Evolutionary conservation across 1,284 basidiomycete species (phyloP).

Genomic region (Phylloporus sp.): DNA sequence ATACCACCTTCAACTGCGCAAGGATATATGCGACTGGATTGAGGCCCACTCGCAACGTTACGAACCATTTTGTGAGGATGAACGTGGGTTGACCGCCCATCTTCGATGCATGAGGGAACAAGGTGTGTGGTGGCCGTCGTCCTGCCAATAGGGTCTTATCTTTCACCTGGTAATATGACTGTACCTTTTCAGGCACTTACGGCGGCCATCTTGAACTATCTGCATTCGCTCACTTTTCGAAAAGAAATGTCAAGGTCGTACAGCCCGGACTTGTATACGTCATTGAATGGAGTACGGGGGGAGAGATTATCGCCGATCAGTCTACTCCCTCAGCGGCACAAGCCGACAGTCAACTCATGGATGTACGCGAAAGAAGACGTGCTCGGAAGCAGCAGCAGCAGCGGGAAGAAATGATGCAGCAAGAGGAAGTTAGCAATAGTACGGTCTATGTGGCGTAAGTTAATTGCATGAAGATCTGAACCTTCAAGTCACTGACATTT

Average conservation of each 20-base stretch:
- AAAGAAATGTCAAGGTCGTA: constrained; percentile 85
- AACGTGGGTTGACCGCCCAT: constrained; percentile 74
- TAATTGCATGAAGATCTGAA: constrained; percentile 16
- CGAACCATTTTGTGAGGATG: constrained; percentile 89
- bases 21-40: constrained; percentile 85
- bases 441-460: constrained; percentile 84
- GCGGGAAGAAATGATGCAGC: constrained; percentile 34
- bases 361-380: constrained; percentile 38
- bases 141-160: constrained; percentile 5
- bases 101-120: constrained; percentile 76
- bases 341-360: constrained; percentile 30
- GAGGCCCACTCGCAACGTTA: constrained; percentile 72
- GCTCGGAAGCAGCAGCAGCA: constrained; percentile 36
- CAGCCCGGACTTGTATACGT: constrained; percentile 88
- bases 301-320: constrained; percentile 39
- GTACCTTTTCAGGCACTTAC: constrained; percentile 68
- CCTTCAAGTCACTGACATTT: constrained; percentile 8
- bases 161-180: constrained; percentile 13
- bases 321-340: constrained; percentile 31
- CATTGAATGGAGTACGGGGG: constrained; percentile 72
- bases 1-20: constrained; percentile 70
- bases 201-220: constrained; percentile 91
- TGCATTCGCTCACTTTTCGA: constrained; percentile 83
- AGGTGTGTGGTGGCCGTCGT: constrained; percentile 47
- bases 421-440: constrained; percentile 35